Evolutionary conservation across 768 basidiomycete genomes (phyloP).

Genomic region (Mycena pura): DNA sequence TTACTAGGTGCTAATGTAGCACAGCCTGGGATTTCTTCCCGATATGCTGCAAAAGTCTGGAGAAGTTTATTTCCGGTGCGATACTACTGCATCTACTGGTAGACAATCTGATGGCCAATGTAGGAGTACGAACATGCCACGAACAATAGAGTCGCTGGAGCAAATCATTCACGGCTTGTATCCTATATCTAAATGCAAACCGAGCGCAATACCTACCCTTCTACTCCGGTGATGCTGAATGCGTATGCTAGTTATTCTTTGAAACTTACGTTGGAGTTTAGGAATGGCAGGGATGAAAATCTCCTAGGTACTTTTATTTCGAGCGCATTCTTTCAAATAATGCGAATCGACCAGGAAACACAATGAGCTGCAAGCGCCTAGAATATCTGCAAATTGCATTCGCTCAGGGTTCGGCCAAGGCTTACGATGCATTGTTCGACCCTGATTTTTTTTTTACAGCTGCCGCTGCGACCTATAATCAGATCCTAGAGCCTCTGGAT

Average conservation of each 20-base stretch:
- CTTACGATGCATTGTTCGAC: too few species aligned
- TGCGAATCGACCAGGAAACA: constrained; percentile 53
- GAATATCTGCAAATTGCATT: constrained; percentile 68
- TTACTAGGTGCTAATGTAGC: background rate
- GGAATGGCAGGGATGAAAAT: constrained; percentile 27
- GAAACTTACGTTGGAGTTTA: background rate
- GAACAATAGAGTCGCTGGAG: constrained; percentile 78
- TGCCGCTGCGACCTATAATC: constrained; percentile 70
- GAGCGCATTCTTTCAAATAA: background rate
- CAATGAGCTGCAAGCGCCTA: constrained; percentile 69
- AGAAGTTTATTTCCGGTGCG: constrained; percentile 65
- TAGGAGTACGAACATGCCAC: constrained; percentile 78
- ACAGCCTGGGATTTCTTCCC: constrained; percentile 71
- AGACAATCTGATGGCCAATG: too few species aligned
- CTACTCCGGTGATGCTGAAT: constrained; percentile 69
- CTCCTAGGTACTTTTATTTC: constrained; percentile 14
- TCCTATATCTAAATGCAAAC: constrained; percentile 55
- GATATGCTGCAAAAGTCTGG: constrained; percentile 50
- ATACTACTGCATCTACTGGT: background rate
- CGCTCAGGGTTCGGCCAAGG: constrained; percentile 64
- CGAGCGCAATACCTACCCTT: constrained; percentile 54
- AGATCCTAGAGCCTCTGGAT: constrained; percentile 66
- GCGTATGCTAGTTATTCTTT: background rate
- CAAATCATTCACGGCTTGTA: constrained; percentile 80
- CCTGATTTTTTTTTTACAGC: constrained; percentile 44